Percentiles rank a stretch among this genome's conserved stretches.
Conservation (phyloP, 495 filamentous ascomycete species). For the Penicillium goetzii region DNA sequence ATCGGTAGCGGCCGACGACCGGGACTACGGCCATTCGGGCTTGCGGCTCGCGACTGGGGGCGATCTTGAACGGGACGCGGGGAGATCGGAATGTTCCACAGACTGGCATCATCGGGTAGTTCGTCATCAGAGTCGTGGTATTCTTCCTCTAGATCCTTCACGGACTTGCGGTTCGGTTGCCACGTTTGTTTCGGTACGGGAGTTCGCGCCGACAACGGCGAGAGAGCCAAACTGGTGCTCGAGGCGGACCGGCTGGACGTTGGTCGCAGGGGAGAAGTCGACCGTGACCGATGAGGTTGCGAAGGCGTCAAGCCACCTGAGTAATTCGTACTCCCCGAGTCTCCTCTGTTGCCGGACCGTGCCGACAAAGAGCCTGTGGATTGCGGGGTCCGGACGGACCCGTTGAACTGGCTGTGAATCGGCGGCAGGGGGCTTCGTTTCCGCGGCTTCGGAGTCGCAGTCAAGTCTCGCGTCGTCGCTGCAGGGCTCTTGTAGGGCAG, state of each 20-base stretch:
- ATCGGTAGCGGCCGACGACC: constrained; percentile 48
- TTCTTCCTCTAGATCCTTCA: constrained; percentile 81
- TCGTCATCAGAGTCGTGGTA: constrained; percentile 91
- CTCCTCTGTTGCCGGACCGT: constrained; percentile 31
- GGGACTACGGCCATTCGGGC: constrained; percentile 58
- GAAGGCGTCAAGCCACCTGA: constrained; percentile 33
- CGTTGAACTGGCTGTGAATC: constrained; percentile 37
- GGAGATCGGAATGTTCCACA: constrained; percentile 95
- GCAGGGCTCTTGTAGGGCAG: constrained; percentile 38
- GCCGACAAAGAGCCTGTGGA: constrained; percentile 28
- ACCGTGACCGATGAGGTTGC: constrained; percentile 44
- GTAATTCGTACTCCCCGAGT: constrained; percentile 26
- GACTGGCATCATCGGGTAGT: constrained; percentile 84
- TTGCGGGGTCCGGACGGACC: constrained; percentile 27
- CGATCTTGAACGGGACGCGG: constrained; percentile 75
- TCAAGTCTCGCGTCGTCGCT: constrained; percentile 47
- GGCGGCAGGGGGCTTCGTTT: constrained; percentile 48
- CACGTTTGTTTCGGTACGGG: constrained; percentile 55
- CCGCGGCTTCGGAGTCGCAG: constrained; percentile 44
- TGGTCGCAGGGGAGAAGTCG: constrained; percentile 45
- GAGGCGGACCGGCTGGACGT: constrained; percentile 37
- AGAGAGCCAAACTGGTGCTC: constrained; percentile 42
- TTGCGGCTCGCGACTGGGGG: constrained; percentile 50
- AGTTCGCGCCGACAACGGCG: constrained; percentile 37
- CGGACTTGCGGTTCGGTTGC: constrained; percentile 78